Conservation (phyloP, 768 basidiomycete genomes). For the Suillus spraguei region DNA sequence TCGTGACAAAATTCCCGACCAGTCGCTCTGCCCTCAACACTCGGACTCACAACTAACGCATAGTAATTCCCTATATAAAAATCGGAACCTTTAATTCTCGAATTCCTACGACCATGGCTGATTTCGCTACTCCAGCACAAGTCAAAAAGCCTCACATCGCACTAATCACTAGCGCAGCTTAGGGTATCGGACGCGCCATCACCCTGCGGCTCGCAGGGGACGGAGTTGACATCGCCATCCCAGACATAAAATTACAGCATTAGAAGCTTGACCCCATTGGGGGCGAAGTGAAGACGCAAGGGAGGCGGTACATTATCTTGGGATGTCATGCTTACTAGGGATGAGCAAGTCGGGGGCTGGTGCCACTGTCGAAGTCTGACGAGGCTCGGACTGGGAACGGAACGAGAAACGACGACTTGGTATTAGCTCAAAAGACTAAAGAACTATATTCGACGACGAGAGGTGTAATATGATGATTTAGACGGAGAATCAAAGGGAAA, state of each 20-base stretch:
- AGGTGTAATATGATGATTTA: no score
- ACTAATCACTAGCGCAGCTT: slow-evolving; percentile 44
- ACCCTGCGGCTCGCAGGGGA: slow-evolving; percentile 47
- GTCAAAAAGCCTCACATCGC: slow-evolving; percentile 28
- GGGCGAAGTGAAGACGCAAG: slow-evolving; percentile 24
- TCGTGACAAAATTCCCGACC: neutral
- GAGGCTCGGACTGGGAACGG: no score
- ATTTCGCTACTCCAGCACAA: neutral
- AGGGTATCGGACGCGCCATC: slow-evolving; percentile 51
- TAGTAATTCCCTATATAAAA: neutral
- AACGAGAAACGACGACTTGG: no score
- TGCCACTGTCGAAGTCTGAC: no score
- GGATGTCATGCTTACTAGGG: slow-evolving; percentile 31
- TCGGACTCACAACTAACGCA: neutral
- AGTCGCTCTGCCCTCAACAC: neutral
- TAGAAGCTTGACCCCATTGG: slow-evolving; percentile 27
- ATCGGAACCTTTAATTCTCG: neutral
- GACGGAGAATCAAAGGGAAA: no score
- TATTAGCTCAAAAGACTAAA: no score
- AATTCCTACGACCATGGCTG: neutral
- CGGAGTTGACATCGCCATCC: slow-evolving; percentile 47
- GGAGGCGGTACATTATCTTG: slow-evolving; percentile 18
- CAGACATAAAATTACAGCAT: slow-evolving; percentile 34
- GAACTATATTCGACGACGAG: no score
- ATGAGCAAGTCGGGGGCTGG: no score